Conservation (phyloP, 768 basidiomycete genomes). For the Naganishia randhawae region DNA sequence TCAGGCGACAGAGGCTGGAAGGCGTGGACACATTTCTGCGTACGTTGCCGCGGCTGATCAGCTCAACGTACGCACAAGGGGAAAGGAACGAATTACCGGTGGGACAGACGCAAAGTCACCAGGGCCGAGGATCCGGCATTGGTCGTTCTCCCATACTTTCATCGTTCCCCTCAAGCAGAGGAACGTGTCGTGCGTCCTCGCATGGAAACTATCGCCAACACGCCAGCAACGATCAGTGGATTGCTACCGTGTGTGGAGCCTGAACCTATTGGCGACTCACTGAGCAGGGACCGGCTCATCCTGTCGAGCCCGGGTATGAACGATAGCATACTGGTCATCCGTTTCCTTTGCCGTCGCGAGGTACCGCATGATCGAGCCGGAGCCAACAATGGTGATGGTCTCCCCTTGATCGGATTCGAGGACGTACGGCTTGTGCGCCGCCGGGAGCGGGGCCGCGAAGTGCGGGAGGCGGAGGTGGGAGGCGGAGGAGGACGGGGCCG, state of each 20-base stretch:
- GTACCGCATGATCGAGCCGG: conserved; percentile 26
- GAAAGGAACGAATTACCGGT: neutral
- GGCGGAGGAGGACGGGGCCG: conserved; percentile 1
- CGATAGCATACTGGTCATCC: conserved; percentile 24
- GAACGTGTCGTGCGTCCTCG: conserved; percentile 27
- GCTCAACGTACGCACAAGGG: neutral
- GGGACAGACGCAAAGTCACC: conserved; percentile 28
- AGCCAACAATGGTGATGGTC: conserved; percentile 27
- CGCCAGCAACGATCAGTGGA: neutral
- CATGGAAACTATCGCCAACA: conserved; percentile 18
- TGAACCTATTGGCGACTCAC: neutral
- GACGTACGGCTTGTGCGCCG: conserved; percentile 22
- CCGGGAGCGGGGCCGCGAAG: conserved; percentile 19
- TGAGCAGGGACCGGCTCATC: conserved; percentile 29
- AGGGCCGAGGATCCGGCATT: conserved; percentile 26
- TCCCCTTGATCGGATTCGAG: conserved; percentile 28
- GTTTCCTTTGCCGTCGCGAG: conserved; percentile 25
- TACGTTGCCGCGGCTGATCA: neutral
- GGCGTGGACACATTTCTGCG: conserved; percentile 20
- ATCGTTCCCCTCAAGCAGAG: conserved; percentile 19
- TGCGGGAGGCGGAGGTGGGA: conserved; percentile 23
- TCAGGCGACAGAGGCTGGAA: conserved; percentile 25
- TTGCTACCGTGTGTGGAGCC: neutral
- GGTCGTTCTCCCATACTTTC: conserved; percentile 27
- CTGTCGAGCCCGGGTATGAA: conserved; percentile 23